Evolutionary conservation across 1,284 basidiomycete species (phyloP), one percentile per base, ranked within the genome.

Genomic region (Microbotryum saponariae): DNA sequence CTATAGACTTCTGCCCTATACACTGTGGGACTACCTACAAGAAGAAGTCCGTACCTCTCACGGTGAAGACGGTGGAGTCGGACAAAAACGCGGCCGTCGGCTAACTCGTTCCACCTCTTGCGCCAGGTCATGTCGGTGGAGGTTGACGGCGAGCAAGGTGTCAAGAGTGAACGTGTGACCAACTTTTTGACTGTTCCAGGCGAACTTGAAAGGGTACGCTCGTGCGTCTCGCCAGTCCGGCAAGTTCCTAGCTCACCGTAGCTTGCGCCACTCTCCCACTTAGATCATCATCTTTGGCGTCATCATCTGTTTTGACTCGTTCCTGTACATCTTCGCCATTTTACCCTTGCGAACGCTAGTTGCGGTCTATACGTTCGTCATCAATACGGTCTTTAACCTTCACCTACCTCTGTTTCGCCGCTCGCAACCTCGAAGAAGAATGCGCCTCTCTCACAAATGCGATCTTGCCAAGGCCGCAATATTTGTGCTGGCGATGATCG

Each of bases 301-400:
- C 70, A 79, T 96, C 44, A 83, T 98, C 49, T 98, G 96, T 75
- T 81, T 98, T 54, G 96, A 99, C 76, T 92, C 92, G 4, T 97
- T 97, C 77, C 83, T 99, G 4, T 96, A 98, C 77, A 94, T 91
- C 7, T 97, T 99, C 77, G 98, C 96, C 44, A 92, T 99, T 67
- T 82, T 97, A 8, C 96, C 96, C 7, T 89, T 99, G 60, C 89
- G 94, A 3, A 74, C 75, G 56, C 25, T 71, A 20, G 65, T 74
- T 9, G 76, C 77, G 3, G 37, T 74, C 52, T 68, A 59, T 68
- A 81, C 84, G 31, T 80, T 87, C 47, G 50, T 84, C 20, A 67
- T 75, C 54, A 85, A 85, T 71, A 42, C 59, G 16, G 33, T 66
- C 21, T 45, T 42, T 53, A 64, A 63, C 63, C 9, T 37, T n/a